Evolutionary conservation across 2,329 filamentous ascomycete species (phyloP).

Genomic region (Calonectria fujianensis): DNA sequence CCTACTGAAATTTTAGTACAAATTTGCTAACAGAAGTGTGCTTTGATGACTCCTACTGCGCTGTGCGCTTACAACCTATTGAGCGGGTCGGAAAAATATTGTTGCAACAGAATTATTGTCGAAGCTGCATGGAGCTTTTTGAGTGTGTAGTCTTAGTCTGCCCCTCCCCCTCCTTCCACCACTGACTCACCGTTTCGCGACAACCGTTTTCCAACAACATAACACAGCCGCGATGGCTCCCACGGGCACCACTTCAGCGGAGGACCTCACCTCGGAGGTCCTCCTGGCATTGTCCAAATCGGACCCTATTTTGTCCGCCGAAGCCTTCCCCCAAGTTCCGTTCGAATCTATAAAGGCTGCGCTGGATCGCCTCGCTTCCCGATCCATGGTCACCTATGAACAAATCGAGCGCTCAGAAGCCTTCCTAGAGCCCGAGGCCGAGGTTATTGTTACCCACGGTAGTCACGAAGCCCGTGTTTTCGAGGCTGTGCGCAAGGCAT

Average conservation of each 20-base stretch:
- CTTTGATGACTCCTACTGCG: not conserved
- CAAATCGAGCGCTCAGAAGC: conserved; percentile 87
- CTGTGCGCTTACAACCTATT: not conserved
- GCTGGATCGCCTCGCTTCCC: conserved; percentile 88
- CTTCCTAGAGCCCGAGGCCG: conserved; percentile 83
- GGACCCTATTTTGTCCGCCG: conserved; percentile 77
- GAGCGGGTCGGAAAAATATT: conserved; percentile 40
- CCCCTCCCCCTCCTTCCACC: conserved; percentile 43
- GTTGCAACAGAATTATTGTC: conserved; percentile 38
- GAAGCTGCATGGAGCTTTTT: conserved; percentile 39
- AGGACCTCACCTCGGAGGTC: conserved; percentile 79
- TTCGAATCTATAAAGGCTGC: conserved; percentile 87
- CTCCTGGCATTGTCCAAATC: conserved; percentile 79
- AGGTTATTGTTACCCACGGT: conserved; percentile 83
- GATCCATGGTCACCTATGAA: conserved; percentile 91
- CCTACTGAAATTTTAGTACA: not conserved
- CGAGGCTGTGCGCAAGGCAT: conserved; percentile 80
- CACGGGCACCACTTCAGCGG: conserved; percentile 50
- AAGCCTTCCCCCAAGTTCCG: conserved; percentile 80
- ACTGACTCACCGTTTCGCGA: conserved; percentile 41
- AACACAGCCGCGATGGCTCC: conserved; percentile 39
- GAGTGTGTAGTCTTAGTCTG: conserved; percentile 32
- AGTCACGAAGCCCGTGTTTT: conserved; percentile 91
- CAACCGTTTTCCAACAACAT: conserved; percentile 32
- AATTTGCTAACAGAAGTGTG: not conserved